Evolutionary conservation across 2,329 filamentous ascomycete species (phyloP).

Genomic region (Diaporthe batatas): DNA sequence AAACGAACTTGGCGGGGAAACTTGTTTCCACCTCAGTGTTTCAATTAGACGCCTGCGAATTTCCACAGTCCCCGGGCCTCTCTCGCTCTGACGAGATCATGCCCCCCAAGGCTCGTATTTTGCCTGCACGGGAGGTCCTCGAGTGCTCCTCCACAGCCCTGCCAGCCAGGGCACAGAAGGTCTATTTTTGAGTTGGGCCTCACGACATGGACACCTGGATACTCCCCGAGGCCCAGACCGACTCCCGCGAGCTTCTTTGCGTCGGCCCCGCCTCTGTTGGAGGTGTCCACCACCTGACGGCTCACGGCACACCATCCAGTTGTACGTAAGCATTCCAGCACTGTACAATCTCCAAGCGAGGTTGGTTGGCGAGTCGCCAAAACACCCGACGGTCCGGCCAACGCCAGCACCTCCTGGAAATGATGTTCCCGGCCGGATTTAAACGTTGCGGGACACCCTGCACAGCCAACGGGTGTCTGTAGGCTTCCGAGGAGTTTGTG

Average conservation of each 20-base stretch:
- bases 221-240: background rate
- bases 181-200: background rate
- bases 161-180: background rate
- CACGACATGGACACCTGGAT: too few relatives aligned
- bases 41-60: slow-evolving; percentile 35
- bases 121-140: background rate
- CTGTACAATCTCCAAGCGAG: slow-evolving; percentile 26
- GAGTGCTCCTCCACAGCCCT: slow-evolving; percentile 4
- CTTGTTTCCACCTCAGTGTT: slow-evolving; percentile 35
- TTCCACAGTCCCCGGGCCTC: slow-evolving; percentile 3
- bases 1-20: slow-evolving; percentile 32
- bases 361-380: slow-evolving; percentile 4
- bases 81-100: slow-evolving; percentile 21
- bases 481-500: slow-evolving; percentile 12
- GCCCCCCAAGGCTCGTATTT: too few relatives aligned
- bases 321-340: background rate
- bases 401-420: background rate
- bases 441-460: slow-evolving; percentile 15
- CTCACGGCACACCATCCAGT: background rate
- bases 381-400: slow-evolving; percentile 13
- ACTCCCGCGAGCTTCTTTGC: background rate
- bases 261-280: too few relatives aligned
- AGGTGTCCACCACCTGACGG: background rate
- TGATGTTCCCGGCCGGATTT: background rate
- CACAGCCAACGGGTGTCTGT: slow-evolving; percentile 19